Evolutionary conservation across 169 alveolate genomes (phyloP).

Genomic region (Eimeria tenella): DNA sequence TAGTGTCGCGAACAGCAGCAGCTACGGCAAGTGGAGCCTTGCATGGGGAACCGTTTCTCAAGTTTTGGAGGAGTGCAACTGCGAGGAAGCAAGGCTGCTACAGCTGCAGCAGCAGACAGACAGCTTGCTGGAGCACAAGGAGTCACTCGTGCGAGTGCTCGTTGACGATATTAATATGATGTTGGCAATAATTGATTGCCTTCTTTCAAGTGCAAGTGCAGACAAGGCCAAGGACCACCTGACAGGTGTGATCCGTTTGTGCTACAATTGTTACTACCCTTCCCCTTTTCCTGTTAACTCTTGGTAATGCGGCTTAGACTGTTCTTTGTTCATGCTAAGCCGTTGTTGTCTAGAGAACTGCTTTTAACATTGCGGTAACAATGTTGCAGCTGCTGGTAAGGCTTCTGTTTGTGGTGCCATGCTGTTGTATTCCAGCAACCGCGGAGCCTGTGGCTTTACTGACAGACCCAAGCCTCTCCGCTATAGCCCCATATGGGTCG

Average conservation of each 20-base stretch:
- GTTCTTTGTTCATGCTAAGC: no score
- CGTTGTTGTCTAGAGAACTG: not conserved
- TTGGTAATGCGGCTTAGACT: no score
- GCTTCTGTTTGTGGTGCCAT: not conserved
- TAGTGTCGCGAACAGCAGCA: not conserved
- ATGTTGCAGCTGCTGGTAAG: not conserved
- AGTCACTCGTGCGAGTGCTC: not conserved
- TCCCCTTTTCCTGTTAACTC: no score
- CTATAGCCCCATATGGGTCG: not conserved
- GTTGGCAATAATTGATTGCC: not conserved
- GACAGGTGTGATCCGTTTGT: not conserved
- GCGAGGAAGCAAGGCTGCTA: not conserved
- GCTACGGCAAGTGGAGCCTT: not conserved
- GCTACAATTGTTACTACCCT: not conserved
- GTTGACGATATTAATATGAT: not conserved
- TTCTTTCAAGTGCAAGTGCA: not conserved
- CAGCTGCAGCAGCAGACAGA: not conserved
- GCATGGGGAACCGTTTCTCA: not conserved
- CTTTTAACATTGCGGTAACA: not conserved
- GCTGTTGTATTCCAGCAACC: constrained; percentile 2
- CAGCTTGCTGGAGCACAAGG: not conserved
- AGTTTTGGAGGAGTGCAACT: not conserved
- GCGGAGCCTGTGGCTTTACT: not conserved
- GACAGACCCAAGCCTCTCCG: no score
- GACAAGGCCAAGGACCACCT: not conserved